Evolutionary conservation across 139 green algal genomes (phyloP), one percentile per base, ranked within the genome.

Genomic region (Pleodorina starrii): DNA sequence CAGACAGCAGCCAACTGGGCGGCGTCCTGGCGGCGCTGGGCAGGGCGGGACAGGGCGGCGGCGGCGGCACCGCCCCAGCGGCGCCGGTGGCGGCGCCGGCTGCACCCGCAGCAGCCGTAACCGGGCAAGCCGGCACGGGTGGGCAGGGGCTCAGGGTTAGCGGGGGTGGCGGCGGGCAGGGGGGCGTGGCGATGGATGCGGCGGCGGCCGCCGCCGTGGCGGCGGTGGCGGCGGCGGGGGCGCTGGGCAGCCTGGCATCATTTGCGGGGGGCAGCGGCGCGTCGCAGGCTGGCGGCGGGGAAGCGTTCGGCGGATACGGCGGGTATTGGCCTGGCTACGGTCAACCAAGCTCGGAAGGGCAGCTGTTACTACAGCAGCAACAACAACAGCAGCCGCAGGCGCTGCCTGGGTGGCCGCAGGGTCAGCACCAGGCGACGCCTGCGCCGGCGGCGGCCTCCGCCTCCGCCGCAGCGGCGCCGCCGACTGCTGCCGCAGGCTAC

Each of bases 11-110:
- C 3, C 66, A 69, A 19, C 44, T 88, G 44, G 36, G 44, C 46
- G 32, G 48, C 3, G 32, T 88, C 29, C 82, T 88, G 29, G 63
- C 66, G 17, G 82, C 82, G 2, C 82, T 88, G 9, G 36, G 57
- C 29, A 54, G 44, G 38, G 36, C 32, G 50, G 25, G 21, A 11
- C 42, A 59, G 73, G 40, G 25, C 16, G 4, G 3, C 54, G 9
- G 21, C 25, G 9, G 21, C 25, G 9, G 54, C 9, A 25, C 54
- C 21, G 36, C 5, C 32, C 36, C 36, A 29, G 32, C 71, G 29
- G 1, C 44, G 5, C 0, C 5, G 29, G 42, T 10, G 32, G 29
- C 1, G 48, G 4, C 29, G 27, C 21, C 36, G 7, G 73, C 73
- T 9, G 73, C 7, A 5, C 3, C 73, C 25, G 43, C 73, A 5